phyloP scores from a whole-genome alignment of 176 grass and related monocot species.

The Microstegium vimineum region DNA sequence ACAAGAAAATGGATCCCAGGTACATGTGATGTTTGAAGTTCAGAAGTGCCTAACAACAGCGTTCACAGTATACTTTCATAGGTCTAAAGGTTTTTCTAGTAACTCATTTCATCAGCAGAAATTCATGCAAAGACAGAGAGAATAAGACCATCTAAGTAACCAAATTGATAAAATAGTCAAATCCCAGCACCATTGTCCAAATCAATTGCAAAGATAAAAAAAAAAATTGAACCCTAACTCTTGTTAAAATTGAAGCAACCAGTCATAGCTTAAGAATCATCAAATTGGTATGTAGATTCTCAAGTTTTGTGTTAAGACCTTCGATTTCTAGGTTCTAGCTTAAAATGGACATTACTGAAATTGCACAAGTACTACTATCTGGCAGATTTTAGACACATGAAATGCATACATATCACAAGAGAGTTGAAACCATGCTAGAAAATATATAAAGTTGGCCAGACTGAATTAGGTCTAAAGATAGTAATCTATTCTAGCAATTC shows the following conservation, averaged over 20 bases:
- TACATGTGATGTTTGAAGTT: not conserved
- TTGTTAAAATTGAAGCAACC: not conserved
- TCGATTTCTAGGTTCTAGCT: not conserved
- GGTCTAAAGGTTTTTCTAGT: too few relatives aligned
- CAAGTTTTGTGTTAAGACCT: not conserved
- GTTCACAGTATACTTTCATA: too few relatives aligned
- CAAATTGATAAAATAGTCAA: not conserved
- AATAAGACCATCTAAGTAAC: not conserved
- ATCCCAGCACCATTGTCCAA: not conserved
- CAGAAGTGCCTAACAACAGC: not conserved
- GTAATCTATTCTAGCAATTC: not conserved
- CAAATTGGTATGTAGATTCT: not conserved
- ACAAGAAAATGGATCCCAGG: not conserved
- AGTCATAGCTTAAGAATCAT: not conserved
- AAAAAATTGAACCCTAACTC: not conserved
- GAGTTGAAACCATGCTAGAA: not conserved
- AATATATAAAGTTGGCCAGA: not conserved
- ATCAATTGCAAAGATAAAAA: not conserved
- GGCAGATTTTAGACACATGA: not conserved
- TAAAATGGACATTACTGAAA: not conserved
- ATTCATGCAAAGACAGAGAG: not conserved
- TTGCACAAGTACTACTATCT: not conserved
- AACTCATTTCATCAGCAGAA: too few relatives aligned
- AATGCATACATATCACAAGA: not conserved
- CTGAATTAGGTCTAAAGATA: not conserved